Evolutionary conservation across 2,329 filamentous ascomycete genomes (phyloP), one percentile per base, ranked within the genome.

Genomic region (Aspergillus persii): DNA sequence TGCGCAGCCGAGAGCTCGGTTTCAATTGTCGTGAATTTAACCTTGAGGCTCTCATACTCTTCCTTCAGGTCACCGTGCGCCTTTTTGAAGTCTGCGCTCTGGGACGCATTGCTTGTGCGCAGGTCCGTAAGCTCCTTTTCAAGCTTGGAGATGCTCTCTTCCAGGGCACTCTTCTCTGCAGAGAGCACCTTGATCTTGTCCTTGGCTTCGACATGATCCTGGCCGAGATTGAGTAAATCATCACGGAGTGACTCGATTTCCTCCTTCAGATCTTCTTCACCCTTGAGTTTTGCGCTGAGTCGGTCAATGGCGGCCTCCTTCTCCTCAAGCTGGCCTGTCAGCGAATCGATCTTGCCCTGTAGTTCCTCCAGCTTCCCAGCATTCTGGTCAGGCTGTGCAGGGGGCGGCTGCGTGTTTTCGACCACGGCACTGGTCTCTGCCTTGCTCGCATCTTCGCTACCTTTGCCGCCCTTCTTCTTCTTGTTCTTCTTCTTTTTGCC

Each of bases 211-310:
- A 96, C 91, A 68, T 94, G 89, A 61, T 96, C 91, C 66, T 92
- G 86, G 8, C 92, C 92, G 62, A 96, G 86, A 52, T 86, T 82
- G 48, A 94, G 77, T 7, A 98, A 79, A 64, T 93, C 90, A 57
- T 96, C 91, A 53, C 89, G 86, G 61, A 98, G 79, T 3, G 85
- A 87, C 68, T 96, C 92, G 59, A 97, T 90, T 76, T 98, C 93
- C 68, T 96, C 93, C 29, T 86, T 83, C 48, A 96, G 80, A 23
- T 89, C 88, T 56, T 94, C 91, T 68, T 88, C 84, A 58, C 95
- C 90, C 15, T 88, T 90, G 69, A 91, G 81, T 72, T 89, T 88
- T 57, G 85, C 84, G 29, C 85, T 84, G 4, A 97, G 79, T 12
- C 83, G 83, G 56, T 91, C 86, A 54, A 97, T 92, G 44, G 87